Base-by-base conservation (phyloP, 1,284 basidiomycete species). In the Heterobasidion annosum region DNA sequence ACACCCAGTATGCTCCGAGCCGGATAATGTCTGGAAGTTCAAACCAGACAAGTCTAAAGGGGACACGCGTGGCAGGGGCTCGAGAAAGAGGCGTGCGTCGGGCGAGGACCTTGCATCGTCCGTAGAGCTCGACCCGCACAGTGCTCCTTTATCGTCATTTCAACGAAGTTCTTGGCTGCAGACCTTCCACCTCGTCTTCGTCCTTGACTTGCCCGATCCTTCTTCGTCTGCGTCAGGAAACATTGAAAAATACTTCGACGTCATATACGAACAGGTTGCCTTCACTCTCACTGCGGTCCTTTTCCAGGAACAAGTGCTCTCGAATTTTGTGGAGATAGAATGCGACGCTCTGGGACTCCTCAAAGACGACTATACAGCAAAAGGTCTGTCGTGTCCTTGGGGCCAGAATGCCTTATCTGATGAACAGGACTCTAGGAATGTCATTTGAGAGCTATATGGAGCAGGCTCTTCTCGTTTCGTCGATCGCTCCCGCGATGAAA, bases 211-310 rank as follows among this genome's bases (percentile, higher is more conserved):
- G 34, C 93, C 93, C 0, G 93, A 97, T 68, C 89, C 92, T 3
- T 89, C 85, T 3, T 90, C 86, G 8, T 85, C 88, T 16, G 80
- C 82, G 15, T 82, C 82, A 12, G 84, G 84, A n/a, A 87, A 86
- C 62, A 72, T 90, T 19, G 72, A 80, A 54, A 82, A 82, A 66
- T 90, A 92, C 63, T 88, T 91, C 62, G 88, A 94, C 65, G 79
- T 83, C 33, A 79, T 92, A 48, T 97, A 97, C 66, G 82, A 91
- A 58, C 91, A 94, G 63, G 80, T 95, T 50, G 85, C 87, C 0
- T 92, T 95, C 70, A 86, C 88, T 8, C 75, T 93, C 58, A 91
- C 93, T 1, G 94, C 93, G 2, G 91, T 93, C 4, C 76, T 96
- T 10, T 93, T 84, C 59, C 88, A 91, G 64, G 86, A 93, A 62